Base-by-base conservation (phyloP, 768 basidiomycete genomes). In the Termitomyces sp. region DNA sequence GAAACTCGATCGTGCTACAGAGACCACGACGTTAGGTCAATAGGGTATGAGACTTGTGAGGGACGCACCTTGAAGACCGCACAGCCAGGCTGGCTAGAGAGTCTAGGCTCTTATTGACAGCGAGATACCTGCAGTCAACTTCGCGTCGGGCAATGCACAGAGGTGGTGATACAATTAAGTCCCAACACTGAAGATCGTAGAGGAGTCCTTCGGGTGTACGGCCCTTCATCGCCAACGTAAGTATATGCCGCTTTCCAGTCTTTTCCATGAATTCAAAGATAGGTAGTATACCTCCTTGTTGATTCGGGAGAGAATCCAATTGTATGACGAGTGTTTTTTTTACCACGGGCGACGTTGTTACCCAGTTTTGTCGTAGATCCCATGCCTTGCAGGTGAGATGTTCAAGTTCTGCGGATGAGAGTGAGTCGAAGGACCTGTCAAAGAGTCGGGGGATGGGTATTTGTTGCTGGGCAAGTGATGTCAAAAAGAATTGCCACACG, bases 101-200 rank as follows among this genome's bases (percentile, higher is more conserved):
- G 14, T 56, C 57, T 0, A 66, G 59, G 34, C 73, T 71, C 3
- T 73, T 69, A 54, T 84, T 85, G 40, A 83, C 66, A 6, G 72
- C 70, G 58, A 80, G 65, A 10, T 77, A 75, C n/a, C 72, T 66
- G 41, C 77, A 69, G 5, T 60, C 65, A 30, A 74, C 32, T 52
- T 61, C 59, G 62, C 73, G 71, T 5, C 68, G 62, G 1, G 82
- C 83, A 34, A 82, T 62, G 57, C 77, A 81, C 8, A 48, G 58
- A 0, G 78, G 74, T 0, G 65, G 56, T 2, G 61, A 51, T 11
- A 53, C 10, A 0, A 63, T 46, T 9, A 84, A 44, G 58, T 86
- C 80, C 85, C 85, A 87, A 60, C 83, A 83, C 38, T 82, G 80
- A 26, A 86, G 53, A 22, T 66, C 66, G 28, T 72, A 76, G 12